Evolutionary conservation across 2,329 filamentous ascomycete genomes (phyloP).

Genomic region (Xylaria arbuscula): DNA sequence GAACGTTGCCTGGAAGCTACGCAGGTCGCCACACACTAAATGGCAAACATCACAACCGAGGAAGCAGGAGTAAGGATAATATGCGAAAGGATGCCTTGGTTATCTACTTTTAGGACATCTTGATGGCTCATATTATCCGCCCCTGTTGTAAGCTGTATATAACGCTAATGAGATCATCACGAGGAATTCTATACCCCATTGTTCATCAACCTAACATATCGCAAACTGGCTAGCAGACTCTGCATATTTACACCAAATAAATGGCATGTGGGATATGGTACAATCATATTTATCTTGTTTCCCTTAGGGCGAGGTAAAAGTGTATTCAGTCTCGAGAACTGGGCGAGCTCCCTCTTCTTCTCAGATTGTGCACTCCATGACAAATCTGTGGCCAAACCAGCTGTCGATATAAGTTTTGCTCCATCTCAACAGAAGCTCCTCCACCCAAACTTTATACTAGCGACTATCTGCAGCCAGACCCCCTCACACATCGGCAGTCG

Average conservation of each 20-base stretch:
- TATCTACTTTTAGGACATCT: not conserved
- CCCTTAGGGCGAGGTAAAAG: not conserved
- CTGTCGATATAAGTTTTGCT: not conserved
- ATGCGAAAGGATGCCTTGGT: not conserved
- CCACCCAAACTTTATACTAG: not conserved
- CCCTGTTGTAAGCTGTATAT: not conserved
- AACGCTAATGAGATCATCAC: not conserved
- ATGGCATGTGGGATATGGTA: not conserved
- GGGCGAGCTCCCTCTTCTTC: not conserved
- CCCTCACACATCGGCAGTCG: conserved; percentile 35
- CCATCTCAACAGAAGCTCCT: not conserved
- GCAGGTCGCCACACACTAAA: not conserved
- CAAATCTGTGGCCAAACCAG: not conserved
- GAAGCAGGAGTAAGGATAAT: not conserved
- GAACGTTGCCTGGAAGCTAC: not conserved
- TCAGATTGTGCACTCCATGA: conserved; percentile 1
- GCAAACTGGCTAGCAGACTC: not conserved
- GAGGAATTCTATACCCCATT: not conserved
- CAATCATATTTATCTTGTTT: not conserved
- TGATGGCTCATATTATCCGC: not conserved
- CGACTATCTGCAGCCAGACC: not conserved
- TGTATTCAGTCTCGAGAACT: not conserved
- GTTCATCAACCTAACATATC: not conserved
- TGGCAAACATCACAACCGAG: not conserved
- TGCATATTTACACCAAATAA: not conserved